Percentiles rank a stretch among this genome's conserved stretches.
Conservation (phyloP, 1,139 yeast genomes). For the Spencermartinsiella ligniputridi region DNA sequence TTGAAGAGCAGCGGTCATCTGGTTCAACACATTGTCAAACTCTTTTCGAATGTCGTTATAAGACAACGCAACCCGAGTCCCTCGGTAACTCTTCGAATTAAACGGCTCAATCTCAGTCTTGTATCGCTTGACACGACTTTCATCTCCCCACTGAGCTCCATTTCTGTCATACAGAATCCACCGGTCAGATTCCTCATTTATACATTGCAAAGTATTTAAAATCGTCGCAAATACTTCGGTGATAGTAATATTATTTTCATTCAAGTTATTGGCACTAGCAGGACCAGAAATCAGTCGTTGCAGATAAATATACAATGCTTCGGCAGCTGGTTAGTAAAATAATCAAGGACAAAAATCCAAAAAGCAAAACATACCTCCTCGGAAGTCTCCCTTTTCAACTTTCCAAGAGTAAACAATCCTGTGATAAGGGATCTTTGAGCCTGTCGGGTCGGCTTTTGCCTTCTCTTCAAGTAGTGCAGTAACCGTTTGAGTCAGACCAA, state of each 20-base stretch:
- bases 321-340: constrained; percentile 18
- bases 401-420: constrained; percentile 33
- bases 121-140: constrained; percentile 10
- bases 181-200: constrained; percentile 24
- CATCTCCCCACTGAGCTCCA: constrained; percentile 14
- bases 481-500: constrained; percentile 28
- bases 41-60: constrained; percentile 19
- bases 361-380: constrained; percentile 17
- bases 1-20: constrained; percentile 5
- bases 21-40: constrained; percentile 13
- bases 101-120: constrained; percentile 1
- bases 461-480: constrained; percentile 18
- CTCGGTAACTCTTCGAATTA: constrained; percentile 9
- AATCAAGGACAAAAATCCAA: not conserved
- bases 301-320: constrained; percentile 18
- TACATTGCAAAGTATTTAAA: constrained; percentile 29
- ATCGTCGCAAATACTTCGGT: constrained; percentile 20
- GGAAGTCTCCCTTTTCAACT: constrained; percentile 30
- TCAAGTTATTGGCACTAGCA: constrained; percentile 4
- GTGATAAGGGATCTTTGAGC: constrained; percentile 19
- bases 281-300: constrained; percentile 18
- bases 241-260: constrained; percentile 10
- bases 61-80: constrained; percentile 16
- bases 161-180: constrained; percentile 27
- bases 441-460: constrained; percentile 12